phyloP scores from a whole-genome alignment of 2,329 filamentous ascomycete genomes.

The Arachnomyces sp. region DNA sequence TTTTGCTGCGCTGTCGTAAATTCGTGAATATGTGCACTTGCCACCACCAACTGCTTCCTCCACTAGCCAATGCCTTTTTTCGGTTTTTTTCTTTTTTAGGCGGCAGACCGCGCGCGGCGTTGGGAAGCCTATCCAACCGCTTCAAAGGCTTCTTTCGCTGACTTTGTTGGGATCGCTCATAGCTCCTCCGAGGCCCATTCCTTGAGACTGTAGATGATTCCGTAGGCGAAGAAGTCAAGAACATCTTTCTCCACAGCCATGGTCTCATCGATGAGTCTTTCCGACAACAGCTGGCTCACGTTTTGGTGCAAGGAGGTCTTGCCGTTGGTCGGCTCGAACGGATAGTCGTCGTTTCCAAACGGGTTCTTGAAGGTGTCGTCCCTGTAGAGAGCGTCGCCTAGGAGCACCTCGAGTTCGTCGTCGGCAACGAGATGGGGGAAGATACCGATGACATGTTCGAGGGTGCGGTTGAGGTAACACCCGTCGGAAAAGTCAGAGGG shows the following conservation, averaged over 20 bases:
- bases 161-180: too few species aligned
- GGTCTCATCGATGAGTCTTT: constrained; percentile 23
- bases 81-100: too few species aligned
- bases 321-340: constrained; percentile 10
- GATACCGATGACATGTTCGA: constrained; percentile 31
- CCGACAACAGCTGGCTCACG: constrained; percentile 27
- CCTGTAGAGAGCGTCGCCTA: constrained; percentile 14
- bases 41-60: too few species aligned
- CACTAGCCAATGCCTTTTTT: too few species aligned
- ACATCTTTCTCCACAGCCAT: constrained; percentile 28
- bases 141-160: too few species aligned
- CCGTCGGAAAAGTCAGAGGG: constrained; percentile 23
- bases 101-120: too few species aligned
- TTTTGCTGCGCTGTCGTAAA: too few species aligned
- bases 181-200: too few species aligned
- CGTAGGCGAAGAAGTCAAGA: constrained; percentile 28
- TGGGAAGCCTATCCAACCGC: too few species aligned
- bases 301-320: constrained; percentile 20
- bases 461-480: constrained; percentile 29
- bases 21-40: too few species aligned
- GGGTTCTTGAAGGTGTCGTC: constrained; percentile 2
- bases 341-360: constrained; percentile 9
- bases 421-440: constrained; percentile 32
- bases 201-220: too few species aligned
- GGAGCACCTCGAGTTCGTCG: constrained; percentile 29